Evolutionary conservation across 805 yeast species (phyloP), one percentile per base, ranked within the genome.

Genomic region (Metschnikowia picachoensis): DNA sequence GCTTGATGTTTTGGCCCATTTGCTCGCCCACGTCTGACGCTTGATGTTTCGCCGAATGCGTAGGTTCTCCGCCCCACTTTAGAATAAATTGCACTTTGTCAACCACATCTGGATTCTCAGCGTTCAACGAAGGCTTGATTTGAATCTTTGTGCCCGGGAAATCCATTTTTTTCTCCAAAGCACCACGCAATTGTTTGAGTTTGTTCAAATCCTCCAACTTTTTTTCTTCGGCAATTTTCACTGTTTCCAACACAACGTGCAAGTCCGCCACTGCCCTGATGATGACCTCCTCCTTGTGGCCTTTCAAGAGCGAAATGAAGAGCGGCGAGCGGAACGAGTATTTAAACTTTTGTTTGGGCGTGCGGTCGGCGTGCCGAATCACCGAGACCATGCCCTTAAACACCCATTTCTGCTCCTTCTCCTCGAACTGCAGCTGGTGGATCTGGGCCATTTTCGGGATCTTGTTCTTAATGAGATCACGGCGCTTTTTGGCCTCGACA

Each of bases 61-160:
- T 94, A 6, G 99, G 97, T 66, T 94, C 99, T 52, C 99, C 99
- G 58, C 99, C 99, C 99, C 99, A 94, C 64, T 94, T 94, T 58
- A 94, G 73, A 51, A 94, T 95, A 52, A 94, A 83, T 66, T 94
- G 99, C 20, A 92, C 97, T 62, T 94, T 94, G 54, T 92, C 97
- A 16, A 94, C 94, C 30, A 83, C 82, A 32, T 78, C 83, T 3
- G 72, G 68, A 48, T 73, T 76, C 34, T 79, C 82, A 12, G 73
- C 68, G 57, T 78, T 77, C 46, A 91, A 61, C 3, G 92, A 83
- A 0, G 99, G 99, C 64, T 94, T 94, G 58, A 94, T 70, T 68
- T 94, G 99, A 50, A 94, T 85, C 62, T 94, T 94, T 0, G 99
- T 94, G 9, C 99, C 99, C 1, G 98, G 97, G 56, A 94, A 83